These are phyloP conservation scores for Ophiocordyceps camponoti-floridani DNA, from an alignment of 2,329 filamentous ascomycete species.

Conservation along the genomic window DNA sequence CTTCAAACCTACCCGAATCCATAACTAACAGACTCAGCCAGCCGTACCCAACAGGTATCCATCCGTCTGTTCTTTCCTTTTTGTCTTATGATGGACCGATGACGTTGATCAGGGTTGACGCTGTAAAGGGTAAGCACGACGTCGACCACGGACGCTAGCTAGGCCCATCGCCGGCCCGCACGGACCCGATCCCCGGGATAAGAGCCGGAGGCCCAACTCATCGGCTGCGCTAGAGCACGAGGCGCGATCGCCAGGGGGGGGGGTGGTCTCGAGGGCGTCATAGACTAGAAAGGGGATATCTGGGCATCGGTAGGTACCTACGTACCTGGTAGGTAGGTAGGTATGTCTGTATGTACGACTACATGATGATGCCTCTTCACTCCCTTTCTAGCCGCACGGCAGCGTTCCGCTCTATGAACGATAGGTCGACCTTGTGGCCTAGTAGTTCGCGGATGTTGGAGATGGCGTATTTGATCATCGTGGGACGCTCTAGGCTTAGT, in stretches of 20 bases:
- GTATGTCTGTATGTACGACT: background rate
- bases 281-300: background rate
- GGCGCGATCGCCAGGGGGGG: background rate
- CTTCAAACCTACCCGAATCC: too few relatives aligned
- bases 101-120: too few relatives aligned
- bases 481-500: conserved; percentile 77
- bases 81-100: too few relatives aligned
- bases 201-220: background rate
- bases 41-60: too few relatives aligned
- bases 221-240: too few relatives aligned
- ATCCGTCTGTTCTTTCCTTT: too few relatives aligned
- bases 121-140: too few relatives aligned
- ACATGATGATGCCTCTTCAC: conserved; percentile 14
- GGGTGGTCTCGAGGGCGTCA: background rate
- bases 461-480: conserved; percentile 90
- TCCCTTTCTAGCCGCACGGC: conserved; percentile 81
- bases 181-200: background rate
- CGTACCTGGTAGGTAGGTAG: background rate
- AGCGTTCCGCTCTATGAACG: conserved; percentile 80
- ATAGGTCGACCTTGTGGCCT: conserved; percentile 87
- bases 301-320: background rate
- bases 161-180: background rate
- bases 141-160: too few relatives aligned
- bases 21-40: too few relatives aligned
- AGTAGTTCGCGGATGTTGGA: conserved; percentile 84